Base-by-base conservation (phyloP, 2,329 filamentous ascomycete genomes). In the Exophiala xenobiotica region DNA sequence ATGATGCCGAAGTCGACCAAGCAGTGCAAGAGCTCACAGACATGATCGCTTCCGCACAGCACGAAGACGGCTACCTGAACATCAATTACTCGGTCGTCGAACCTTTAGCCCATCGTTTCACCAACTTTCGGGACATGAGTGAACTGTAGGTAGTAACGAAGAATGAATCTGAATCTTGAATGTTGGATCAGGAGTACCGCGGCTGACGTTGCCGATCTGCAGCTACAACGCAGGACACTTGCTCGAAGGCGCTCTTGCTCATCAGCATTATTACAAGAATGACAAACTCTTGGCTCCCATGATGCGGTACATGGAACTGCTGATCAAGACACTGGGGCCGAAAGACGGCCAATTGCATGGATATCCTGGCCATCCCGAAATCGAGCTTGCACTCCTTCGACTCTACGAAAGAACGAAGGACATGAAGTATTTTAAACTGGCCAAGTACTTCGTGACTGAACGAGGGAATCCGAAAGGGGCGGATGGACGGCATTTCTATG, bases 151-250 rank as follows among this genome's bases (percentile, higher is more conserved):
- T 78, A n/a, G n/a, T n/a, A n/a, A n/a, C n/a, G n/a, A n/a, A n/a
- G n/a, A n/a, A n/a, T n/a, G n/a, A n/a, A n/a, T n/a, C n/a, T n/a
- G n/a, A n/a, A n/a, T n/a, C n/a, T n/a, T n/a, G n/a, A n/a, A n/a
- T n/a, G n/a, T n/a, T n/a, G n/a, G n/a, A n/a, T n/a, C n/a, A n/a
- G n/a, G n/a, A n/a, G n/a, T n/a, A n/a, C n/a, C n/a, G n/a, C n/a
- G n/a, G n/a, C n/a, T n/a, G n/a, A n/a, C n/a, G n/a, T n/a, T n/a
- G n/a, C n/a, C n/a, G n/a, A n/a, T n/a, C n/a, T n/a, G n/a, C n/a
- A n/a, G n/a, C 70, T 82, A 83, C 61, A 83, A 83, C 55, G 76
- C 75, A 7, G 81, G 82, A 0, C 81, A 85, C 63, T 65, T 85
- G 8, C 81, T 83, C 41, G 81, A 85, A 64, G 81, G 75, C 1